Conservation (phyloP, 305 asterid genomes). For the Rubia balearica region DNA sequence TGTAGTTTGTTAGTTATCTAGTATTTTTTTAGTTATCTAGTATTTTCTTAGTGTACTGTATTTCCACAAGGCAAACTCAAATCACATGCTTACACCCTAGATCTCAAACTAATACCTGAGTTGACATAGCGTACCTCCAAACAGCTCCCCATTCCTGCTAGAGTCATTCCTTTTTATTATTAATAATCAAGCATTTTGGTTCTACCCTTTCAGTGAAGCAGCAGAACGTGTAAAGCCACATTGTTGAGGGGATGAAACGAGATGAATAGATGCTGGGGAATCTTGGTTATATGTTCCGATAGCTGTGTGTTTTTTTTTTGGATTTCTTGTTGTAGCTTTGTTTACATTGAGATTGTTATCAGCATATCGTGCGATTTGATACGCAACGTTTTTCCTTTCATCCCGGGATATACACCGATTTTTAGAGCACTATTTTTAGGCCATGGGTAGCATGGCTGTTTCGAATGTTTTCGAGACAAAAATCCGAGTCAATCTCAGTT, state of each 20-base stretch:
- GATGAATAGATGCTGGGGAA: constrained; percentile 24
- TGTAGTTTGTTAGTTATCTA: constrained; percentile 9
- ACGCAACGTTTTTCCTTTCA: constrained; percentile 16
- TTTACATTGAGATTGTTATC: constrained; percentile 26
- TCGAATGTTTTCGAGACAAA: constrained; percentile 25
- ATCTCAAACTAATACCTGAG: not conserved
- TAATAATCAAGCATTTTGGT: constrained; percentile 1
- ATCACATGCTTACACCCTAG: not conserved
- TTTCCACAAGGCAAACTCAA: not conserved
- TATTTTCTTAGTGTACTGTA: not conserved
- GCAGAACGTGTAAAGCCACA: constrained; percentile 22
- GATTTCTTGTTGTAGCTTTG: constrained; percentile 25
- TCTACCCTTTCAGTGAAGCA: constrained; percentile 48
- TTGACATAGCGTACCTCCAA: not conserved
- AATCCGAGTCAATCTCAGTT: constrained; percentile 39
- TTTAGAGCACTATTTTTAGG: constrained; percentile 34
- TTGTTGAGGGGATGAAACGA: constrained; percentile 21
- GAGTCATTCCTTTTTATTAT: not conserved
- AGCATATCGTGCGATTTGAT: constrained; percentile 32
- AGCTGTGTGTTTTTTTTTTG: constrained; percentile 22
- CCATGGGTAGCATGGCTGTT: constrained; percentile 49
- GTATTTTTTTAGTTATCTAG: not conserved
- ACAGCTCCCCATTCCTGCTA: constrained; percentile 1
- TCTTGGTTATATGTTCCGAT: constrained; percentile 25
- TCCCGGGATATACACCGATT: constrained; percentile 18